These are phyloP conservation scores for Zymoseptoria crescenta DNA, from an alignment of 2,329 filamentous ascomycete species.

Conservation along the genomic window DNA sequence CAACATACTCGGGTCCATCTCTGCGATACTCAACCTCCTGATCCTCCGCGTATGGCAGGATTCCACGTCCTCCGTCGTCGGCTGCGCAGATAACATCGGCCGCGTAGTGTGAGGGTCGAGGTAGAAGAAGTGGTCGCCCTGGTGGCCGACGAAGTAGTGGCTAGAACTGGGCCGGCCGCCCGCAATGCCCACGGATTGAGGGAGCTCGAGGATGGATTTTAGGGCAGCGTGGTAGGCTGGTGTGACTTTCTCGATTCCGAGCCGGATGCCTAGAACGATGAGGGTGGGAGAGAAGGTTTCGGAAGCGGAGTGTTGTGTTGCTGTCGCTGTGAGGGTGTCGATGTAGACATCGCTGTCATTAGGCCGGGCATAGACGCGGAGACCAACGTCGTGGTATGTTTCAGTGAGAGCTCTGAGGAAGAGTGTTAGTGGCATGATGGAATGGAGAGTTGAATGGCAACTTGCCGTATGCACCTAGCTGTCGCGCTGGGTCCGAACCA, in stretches of 20 bases:
- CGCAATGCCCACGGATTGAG: conserved; percentile 91
- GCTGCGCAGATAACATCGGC: conserved; percentile 54
- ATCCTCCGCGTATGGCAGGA: conserved; percentile 83
- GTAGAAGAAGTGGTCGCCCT: conserved; percentile 80
- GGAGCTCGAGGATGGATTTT: conserved; percentile 72
- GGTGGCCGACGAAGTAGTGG: conserved; percentile 65
- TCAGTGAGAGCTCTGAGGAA: conserved; percentile 63
- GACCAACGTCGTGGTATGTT: conserved; percentile 50
- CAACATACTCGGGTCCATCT: conserved; percentile 98
- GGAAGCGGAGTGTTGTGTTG: conserved; percentile 51
- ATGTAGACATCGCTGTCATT: conserved; percentile 91
- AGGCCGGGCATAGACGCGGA: conserved; percentile 81
- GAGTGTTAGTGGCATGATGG: neutral
- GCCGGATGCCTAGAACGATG: conserved; percentile 76
- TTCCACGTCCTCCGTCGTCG: conserved; percentile 62
- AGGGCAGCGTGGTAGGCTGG: conserved; percentile 94
- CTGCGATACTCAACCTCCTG: conserved; percentile 71
- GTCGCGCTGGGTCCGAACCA: conserved; percentile 99
- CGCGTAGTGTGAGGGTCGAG: conserved; percentile 88
- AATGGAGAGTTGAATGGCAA: conserved; percentile 6
- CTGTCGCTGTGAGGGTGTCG: conserved; percentile 73
- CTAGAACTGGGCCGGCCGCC: conserved; percentile 89
- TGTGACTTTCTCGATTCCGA: conserved; percentile 91
- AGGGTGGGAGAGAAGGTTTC: conserved; percentile 71
- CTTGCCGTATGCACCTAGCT: conserved; percentile 85